Base-by-base conservation (phyloP, 2,329 filamentous ascomycete genomes). In the Sarocladium kiliense region DNA sequence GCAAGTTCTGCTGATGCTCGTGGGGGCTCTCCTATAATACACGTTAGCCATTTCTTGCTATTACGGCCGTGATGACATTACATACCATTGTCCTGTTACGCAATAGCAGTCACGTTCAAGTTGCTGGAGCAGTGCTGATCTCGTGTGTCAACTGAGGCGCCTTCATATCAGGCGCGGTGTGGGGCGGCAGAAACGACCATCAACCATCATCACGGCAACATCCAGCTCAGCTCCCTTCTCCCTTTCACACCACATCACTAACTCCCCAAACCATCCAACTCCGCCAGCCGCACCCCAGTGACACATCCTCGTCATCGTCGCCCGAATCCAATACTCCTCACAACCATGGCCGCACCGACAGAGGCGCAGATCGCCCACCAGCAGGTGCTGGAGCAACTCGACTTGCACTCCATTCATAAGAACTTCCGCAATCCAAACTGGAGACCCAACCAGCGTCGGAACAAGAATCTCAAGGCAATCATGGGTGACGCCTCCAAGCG, bases 401-500 rank as follows among this genome's bases (percentile, higher is more conserved):
- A 99, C 77, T 91, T 97, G 65, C 87, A 94, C 70, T 83, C 85
- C 57, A 84, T 89, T 67, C 85, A 85, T 64, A 96, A 95, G 74
- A 88, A 85, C 65, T 99, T 97, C 78, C 92, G 93, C 71, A 96
- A 91, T 68, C 78, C 88, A 2, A 76, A 84, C 69, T 99, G 94
- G 94, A 91, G 89, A 67, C 91, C 94, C 16, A 91, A 93, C 61
- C 88, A 92, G 71, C 91, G 94, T 53, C 90, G 94, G 72, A 99
- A 99, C 82, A 99, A 99, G 78, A 97, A 96, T 72, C 87, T 97
- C 73, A 97, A 97, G 73, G 90, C 96, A 64, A 94, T 99, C 59
- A 80, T 99, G 58, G 88, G 91, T 57, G 94, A 99, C 65, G 89
- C 88, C 12, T 84, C 89, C 21, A 87, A 91, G 63, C 90, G 88